phyloP scores from a whole-genome alignment of 129 eudicot species.

The Oenanthe sinensis region DNA sequence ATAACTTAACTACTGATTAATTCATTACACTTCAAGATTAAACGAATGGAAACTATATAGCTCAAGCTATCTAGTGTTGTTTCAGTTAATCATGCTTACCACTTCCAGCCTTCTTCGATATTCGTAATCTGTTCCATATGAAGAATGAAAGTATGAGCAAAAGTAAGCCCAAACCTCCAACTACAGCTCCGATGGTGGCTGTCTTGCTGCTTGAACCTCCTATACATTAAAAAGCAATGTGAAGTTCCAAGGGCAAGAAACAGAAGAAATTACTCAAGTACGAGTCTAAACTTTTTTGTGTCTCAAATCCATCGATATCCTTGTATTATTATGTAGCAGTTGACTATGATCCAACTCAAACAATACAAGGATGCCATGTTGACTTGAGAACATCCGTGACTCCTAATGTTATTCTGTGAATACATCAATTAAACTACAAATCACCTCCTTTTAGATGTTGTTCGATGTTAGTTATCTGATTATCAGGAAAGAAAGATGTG shows the following conservation, averaged over 20 bases:
- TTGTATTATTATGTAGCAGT: background rate
- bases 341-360: background rate
- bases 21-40: background rate
- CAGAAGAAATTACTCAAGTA: background rate
- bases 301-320: background rate
- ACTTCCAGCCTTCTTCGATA: constrained; percentile 19
- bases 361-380: background rate
- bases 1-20: background rate
- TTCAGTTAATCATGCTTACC: constrained; percentile 19
- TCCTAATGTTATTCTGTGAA: background rate
- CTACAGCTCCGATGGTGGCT: constrained; percentile 19
- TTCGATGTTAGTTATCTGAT: constrained; percentile 32
- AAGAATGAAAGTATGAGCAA: constrained; percentile 20
- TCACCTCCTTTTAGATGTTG: constrained; percentile 40
- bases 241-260: background rate
- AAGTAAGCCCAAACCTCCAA: constrained; percentile 31
- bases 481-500: constrained; percentile 38
- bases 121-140: constrained; percentile 29
- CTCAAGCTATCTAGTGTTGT: background rate
- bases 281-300: background rate
- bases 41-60: background rate
- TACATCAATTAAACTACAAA: background rate
- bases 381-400: background rate
- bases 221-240: constrained; percentile 4
- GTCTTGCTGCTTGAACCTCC: constrained; percentile 35